Base-by-base conservation (phyloP, 306 rosid species). In the Lathyrus tuberosus region DNA sequence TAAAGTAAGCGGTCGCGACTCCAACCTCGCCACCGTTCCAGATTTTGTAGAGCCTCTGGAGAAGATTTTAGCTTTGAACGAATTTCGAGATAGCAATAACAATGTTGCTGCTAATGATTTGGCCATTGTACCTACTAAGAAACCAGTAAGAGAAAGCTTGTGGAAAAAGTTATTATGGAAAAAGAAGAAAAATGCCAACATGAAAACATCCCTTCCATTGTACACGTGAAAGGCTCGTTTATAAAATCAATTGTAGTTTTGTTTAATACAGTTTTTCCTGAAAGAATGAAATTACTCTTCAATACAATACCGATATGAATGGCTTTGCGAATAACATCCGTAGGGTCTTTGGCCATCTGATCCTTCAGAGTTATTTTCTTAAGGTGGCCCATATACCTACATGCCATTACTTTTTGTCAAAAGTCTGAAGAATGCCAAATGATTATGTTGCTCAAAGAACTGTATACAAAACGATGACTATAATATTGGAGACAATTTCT, bases 161-260 rank as follows among this genome's bases (percentile, higher is more conserved):
- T 89, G 92, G 95, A 84, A 76, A 43, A 92, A 82, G 82, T 68
- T 91, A 64, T 52, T 84, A 26, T 65, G 96, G 96, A 89, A 85
- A 89, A 87, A 79, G 85, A 91, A 86, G 88, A 89, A 74, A 83
- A 80, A 69, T 40, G 65, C 56, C 74, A 84, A 31, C 81, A 75
- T 73, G 82, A 92, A 89, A 78, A 52, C 70, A 13, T 24, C 80
- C 14, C 54, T 59, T 62, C 71, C 80, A 13, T 73, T 85, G 63
- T 30, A 80, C 37, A 51, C 82, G 10, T 88, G 78, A 84, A 59
- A 67, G 62, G 68, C 70, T 43, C 67, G 16, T 52, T 52, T 69
- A 2, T 15, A 3, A 7, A 12, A 75, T 67, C 35, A 66, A 42
- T 9, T 16, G 53, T 58, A 65, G 61, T 62, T 67, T 61, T 69